Evolutionary conservation across 176 grass and related monocot species (phyloP), one percentile per base, ranked within the genome.

Genomic region (Carex pumila): DNA sequence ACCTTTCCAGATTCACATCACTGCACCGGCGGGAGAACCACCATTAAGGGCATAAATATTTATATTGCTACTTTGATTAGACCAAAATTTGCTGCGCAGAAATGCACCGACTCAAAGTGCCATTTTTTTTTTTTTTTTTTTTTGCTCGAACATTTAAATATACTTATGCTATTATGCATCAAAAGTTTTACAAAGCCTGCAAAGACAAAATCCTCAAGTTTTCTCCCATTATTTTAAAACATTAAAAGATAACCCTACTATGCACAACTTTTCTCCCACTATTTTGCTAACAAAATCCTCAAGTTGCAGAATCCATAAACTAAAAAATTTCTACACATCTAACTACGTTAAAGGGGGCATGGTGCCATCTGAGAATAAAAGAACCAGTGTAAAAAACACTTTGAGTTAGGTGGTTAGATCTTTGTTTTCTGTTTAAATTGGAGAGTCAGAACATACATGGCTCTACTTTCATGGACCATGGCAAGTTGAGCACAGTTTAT

Each of bases 241-340:
- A 32, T 4, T 15, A 31, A 32, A 29, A 78, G 50, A 78, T 36
- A 57, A 18, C 22, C 52, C 25, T 78, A 78, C 73, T 78, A 78
- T 78, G 25, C 57, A 78, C 73, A 78, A 78, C 5, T 78, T 55
- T 30, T 34, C 52, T 78, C 14, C 29, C 29, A 55, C 57, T 78
- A 78, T 22, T 74, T 56, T 57, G 25, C 73, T 57, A 57, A 25
- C 50, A 78, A 78, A 78, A 78, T 77, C 73, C 52, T 31, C 50
- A 29, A 30, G 45, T 75, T 54, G 45, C 43, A 54, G 45, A 75
- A 75, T 45, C 68, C 21, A 54, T 53, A 15, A 75, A 75, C 73
- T 57, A 57, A 54, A 14, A 78, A 31, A 77, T 36, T 34, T 32
- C 50, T 78, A 57, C 73, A 78, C 73, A 78, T 78, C 73, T 78